These are phyloP conservation scores for Zangia roseola DNA, from an alignment of 768 basidiomycete species.

Conservation along the genomic window DNA sequence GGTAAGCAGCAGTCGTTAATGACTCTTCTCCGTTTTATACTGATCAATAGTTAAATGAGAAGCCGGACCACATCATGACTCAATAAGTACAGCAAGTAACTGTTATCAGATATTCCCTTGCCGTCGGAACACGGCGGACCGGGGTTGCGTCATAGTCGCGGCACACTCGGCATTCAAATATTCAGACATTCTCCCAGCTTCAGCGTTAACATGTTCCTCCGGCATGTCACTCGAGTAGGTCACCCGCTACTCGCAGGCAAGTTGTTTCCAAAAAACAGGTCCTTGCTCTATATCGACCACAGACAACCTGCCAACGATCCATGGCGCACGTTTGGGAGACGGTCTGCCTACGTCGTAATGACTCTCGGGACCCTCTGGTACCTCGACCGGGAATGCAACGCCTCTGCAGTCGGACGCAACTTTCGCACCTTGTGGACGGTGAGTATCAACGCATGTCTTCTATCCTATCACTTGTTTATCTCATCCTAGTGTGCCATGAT, in stretches of 20 bases:
- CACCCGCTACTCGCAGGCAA: too few species aligned
- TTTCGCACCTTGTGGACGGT: slow-evolving; percentile 51
- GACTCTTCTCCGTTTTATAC: too few species aligned
- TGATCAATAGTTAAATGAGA: too few species aligned
- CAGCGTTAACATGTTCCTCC: slow-evolving; percentile 5
- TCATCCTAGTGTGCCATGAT: slow-evolving; percentile 59
- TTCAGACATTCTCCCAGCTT: too few species aligned
- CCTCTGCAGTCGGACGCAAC: slow-evolving; percentile 47
- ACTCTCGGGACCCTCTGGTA: slow-evolving; percentile 35
- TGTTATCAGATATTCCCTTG: too few species aligned
- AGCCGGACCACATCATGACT: too few species aligned
- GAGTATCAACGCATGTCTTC: slow-evolving; percentile 27
- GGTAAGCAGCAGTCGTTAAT: slow-evolving; percentile 5
- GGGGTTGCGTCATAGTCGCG: too few species aligned
- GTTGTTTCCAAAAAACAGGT: neutral
- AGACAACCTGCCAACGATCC: neutral
- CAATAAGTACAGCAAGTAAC: too few species aligned
- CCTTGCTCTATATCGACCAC: neutral
- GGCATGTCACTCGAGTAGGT: neutral
- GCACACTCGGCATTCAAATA: too few species aligned
- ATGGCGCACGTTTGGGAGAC: slow-evolving; percentile 17
- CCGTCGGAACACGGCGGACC: too few species aligned
- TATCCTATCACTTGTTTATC: too few species aligned
- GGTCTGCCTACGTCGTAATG: slow-evolving; percentile 23
- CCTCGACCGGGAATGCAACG: slow-evolving; percentile 45